Conservation (phyloP, 1,284 basidiomycete genomes). For the Apiotrichum mycotoxinovorans region DNA sequence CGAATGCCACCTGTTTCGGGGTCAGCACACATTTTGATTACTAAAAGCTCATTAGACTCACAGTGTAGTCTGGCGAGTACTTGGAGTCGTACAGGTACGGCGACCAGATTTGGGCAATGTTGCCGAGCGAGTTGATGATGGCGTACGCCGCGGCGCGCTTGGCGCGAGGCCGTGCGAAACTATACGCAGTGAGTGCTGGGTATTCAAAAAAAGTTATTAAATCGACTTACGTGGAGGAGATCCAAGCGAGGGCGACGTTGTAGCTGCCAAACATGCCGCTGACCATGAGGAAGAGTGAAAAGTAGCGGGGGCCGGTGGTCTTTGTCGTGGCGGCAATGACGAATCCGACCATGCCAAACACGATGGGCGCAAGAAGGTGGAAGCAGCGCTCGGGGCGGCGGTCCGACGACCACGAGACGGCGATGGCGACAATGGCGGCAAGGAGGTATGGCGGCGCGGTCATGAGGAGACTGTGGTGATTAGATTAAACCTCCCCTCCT, state of each 20-base stretch:
- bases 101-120: slow-evolving; percentile 28
- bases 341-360: slow-evolving; percentile 33
- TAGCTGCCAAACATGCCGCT: slow-evolving; percentile 31
- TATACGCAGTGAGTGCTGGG: too few relatives aligned
- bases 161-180: slow-evolving; percentile 31
- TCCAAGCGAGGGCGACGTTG: slow-evolving; percentile 38
- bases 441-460: slow-evolving; percentile 40
- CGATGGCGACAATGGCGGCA: slow-evolving; percentile 26
- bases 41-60: too few relatives aligned
- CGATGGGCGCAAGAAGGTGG: slow-evolving; percentile 43
- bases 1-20: slow-evolving; percentile 33
- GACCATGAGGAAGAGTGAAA: slow-evolving; percentile 40
- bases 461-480: slow-evolving; percentile 33
- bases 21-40: too few relatives aligned
- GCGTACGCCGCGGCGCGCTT: slow-evolving; percentile 34
- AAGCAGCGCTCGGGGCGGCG: slow-evolving; percentile 32
- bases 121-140: slow-evolving; percentile 28
- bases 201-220: too few relatives aligned
- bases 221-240: slow-evolving; percentile 32
- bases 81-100: slow-evolving; percentile 37
- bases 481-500: background rate
- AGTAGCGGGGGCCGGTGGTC: slow-evolving; percentile 33
- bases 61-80: slow-evolving; percentile 29
- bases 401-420: slow-evolving; percentile 28
- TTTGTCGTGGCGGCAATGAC: slow-evolving; percentile 33